Evolutionary conservation across 2,329 filamentous ascomycete genomes (phyloP).

Genomic region (Chaetomium sp.): DNA sequence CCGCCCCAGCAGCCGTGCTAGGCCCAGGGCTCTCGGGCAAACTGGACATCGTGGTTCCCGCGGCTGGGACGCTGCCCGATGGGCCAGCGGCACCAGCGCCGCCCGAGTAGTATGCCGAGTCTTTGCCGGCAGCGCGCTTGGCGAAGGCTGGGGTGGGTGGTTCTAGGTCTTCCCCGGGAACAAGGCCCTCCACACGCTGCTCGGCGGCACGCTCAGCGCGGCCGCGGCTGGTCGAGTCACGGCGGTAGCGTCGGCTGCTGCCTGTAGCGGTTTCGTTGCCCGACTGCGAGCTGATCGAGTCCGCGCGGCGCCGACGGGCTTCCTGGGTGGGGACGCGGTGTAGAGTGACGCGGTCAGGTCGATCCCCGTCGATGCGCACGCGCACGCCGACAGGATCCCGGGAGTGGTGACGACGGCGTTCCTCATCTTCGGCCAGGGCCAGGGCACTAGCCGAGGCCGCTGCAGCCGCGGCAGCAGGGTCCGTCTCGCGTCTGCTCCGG

Average conservation of each 20-base stretch:
- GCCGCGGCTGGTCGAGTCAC: constrained; percentile 44
- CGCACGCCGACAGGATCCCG: constrained; percentile 54
- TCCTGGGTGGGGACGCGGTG: constrained; percentile 57
- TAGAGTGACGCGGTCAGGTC: constrained; percentile 52
- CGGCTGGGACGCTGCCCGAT: constrained; percentile 33
- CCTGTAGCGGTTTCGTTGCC: constrained; percentile 46
- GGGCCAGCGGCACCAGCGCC: constrained; percentile 25
- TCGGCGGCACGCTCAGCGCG: constrained; percentile 43
- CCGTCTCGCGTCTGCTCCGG: constrained; percentile 37
- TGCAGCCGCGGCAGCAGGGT: constrained; percentile 41
- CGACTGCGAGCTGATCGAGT: constrained; percentile 51
- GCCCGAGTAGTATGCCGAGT: constrained; percentile 54
- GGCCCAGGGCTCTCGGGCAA: constrained; percentile 35
- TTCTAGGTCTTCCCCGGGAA: constrained; percentile 25
- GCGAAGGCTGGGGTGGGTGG: constrained; percentile 54
- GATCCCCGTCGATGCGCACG: constrained; percentile 53
- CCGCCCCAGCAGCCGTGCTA: neutral
- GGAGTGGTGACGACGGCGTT: constrained; percentile 24
- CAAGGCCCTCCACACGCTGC: constrained; percentile 32
- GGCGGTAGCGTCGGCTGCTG: constrained; percentile 39
- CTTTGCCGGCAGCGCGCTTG: constrained; percentile 43
- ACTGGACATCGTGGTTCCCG: constrained; percentile 41
- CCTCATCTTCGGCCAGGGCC: constrained; percentile 43
- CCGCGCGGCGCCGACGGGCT: constrained; percentile 35
- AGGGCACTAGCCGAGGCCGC: constrained; percentile 42